Conservation (phyloP, 2,329 filamentous ascomycete species). For the Thielaviopsis populi region DNA sequence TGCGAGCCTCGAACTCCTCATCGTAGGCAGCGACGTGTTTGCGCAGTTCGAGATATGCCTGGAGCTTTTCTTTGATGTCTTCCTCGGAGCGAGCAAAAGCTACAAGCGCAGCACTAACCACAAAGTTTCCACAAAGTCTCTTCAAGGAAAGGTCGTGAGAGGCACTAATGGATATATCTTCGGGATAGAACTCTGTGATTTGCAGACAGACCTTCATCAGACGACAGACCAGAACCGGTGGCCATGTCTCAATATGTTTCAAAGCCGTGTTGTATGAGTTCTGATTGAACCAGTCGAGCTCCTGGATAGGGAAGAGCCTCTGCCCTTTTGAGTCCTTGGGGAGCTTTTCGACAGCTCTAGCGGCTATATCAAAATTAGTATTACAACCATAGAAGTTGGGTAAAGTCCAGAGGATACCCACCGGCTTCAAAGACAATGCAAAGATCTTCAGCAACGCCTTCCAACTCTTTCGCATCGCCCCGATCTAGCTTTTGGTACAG, state of each 20-base stretch:
- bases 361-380: constrained; percentile 23
- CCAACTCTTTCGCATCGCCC: constrained; percentile 18
- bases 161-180: constrained; percentile 29
- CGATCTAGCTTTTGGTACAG: constrained; percentile 30
- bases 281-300: constrained; percentile 72
- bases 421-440: constrained; percentile 36
- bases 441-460: constrained; percentile 31
- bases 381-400: neutral
- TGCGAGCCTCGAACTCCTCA: constrained; percentile 16
- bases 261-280: constrained; percentile 68
- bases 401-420: constrained; percentile 20
- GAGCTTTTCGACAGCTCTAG: constrained; percentile 28
- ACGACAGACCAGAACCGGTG: constrained; percentile 37
- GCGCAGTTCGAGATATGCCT: constrained; percentile 47
- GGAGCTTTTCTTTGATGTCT: constrained; percentile 34
- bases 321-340: constrained; percentile 28
- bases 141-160: constrained; percentile 40
- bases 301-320: constrained; percentile 42
- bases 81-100: constrained; percentile 38
- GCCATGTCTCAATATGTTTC: constrained; percentile 41
- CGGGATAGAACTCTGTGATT: constrained; percentile 38
- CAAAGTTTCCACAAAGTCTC: constrained; percentile 55
- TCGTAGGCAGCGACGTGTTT: constrained; percentile 48
- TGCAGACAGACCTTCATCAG: constrained; percentile 40
- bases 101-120: constrained; percentile 38